Base-by-base conservation (phyloP, 2,329 filamentous ascomycete genomes). In the Colletotrichum phormii region DNA sequence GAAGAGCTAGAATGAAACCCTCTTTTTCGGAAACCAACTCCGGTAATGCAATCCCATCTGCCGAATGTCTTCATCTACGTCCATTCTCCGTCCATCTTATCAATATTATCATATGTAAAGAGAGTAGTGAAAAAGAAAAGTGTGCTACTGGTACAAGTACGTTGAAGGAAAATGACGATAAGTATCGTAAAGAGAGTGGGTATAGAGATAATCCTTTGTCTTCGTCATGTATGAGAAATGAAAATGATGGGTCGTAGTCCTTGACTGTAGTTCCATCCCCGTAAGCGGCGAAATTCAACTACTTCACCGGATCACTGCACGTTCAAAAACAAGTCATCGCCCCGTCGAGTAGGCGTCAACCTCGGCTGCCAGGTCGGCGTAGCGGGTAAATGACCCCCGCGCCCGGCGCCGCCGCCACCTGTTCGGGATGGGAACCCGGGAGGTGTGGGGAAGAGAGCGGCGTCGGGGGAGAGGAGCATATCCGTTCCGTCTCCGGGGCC, bases 291-390 rank as follows among this genome's bases (percentile, higher is more conserved):
- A 5, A 15, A 6, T 24, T 12, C 11, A 24, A 24, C 26, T 26
- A 13, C 13, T 24, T 54, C 9, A 24, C 13, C 51, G 0, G 5
- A 13, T 67, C 73, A 90, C 73, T 86, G 84, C 74, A 91, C 88
- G 75, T 88, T 87, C 76, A 91, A 77, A 75, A 88, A 92, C 72
- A 94, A 78, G 78, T 94, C 91, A 31, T 92, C 89, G 0, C 92
- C 92, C 61, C 90, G 86, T 73, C 91, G 84, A 69, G 90, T 91
- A 3, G 92, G 92, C 58, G 92, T 94, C 76, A 94, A 77, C 75
- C 87, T 88, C 3, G 91, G 91, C 75, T 90, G 84, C 90, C 91
- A 92, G 1, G 86, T 86, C 0, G 90, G 90, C 49, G 87, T 88
- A 46, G 80, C 80, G 0, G 87, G 86, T 54, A 86, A 77, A 31